Evolutionary conservation across 2,329 filamentous ascomycete species (phyloP), one percentile per base, ranked within the genome.

Genomic region (Pseudogymnoascus sp.): DNA sequence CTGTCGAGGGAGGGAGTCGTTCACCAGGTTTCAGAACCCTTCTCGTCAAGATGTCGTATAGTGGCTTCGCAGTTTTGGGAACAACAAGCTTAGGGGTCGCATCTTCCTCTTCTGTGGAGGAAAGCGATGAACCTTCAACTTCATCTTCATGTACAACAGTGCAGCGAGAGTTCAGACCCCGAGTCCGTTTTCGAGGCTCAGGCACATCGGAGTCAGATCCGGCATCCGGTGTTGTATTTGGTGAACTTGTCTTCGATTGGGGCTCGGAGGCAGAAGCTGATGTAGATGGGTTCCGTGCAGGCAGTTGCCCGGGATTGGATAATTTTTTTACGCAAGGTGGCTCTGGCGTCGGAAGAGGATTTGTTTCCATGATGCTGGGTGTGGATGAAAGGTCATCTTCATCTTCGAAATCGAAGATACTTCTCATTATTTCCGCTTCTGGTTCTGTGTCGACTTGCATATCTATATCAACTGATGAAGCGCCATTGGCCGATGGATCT

Each of bases 31-130:
- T 10, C 4, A 73, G 62, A 4, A 66, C n/a, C 33, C 65, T 67
- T 50, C 70, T 73, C 0, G 70, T 69, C 9, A 68, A 63, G 0
- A 68, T 67, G 63, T 73, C 66, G 62, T 70, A 72, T 6, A 72
- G 64, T 15, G 70, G 70, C 17, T 66, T 67, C 7, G 60, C 40
- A 1, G 67, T 68, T 13, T 65, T 35, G 0, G 71, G 69, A 13
- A 67, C 67, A 37, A 40, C 31, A 23, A 37, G 17, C 17, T 19
- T 23, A 5, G 59, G 31, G 11, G 15, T 37, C 11, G n/a, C 19
- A 35, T 40, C 35, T 7, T 59, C 23, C 11, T 40, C 35, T 7
- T 59, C 23, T 29, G 4, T 5, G 11, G 53, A 31, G 11, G 26
- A 33, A 29, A 3, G 9, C 11, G 19, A 13, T 15, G 9, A 37